A percentile compares a stretch with the other conserved stretches of the same genome.
Conservation (phyloP, 306 rosid species). For the Cucurbita argyrosperma region DNA sequence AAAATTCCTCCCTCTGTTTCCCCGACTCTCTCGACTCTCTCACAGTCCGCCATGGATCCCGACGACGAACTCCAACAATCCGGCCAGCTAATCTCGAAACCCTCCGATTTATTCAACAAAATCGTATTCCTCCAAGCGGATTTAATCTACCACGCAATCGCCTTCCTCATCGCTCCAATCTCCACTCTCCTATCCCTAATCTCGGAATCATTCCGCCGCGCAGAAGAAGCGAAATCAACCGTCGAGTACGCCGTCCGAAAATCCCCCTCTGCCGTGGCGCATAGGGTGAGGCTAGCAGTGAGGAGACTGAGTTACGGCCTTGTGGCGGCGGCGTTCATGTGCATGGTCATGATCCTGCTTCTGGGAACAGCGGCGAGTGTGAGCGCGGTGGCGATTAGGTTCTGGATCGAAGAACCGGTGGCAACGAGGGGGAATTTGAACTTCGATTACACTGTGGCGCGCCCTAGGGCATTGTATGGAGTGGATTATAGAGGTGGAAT, state of each 20-base stretch:
- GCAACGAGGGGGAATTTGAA: slow-evolving; percentile 29
- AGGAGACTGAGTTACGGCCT: slow-evolving; percentile 39
- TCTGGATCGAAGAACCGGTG: slow-evolving; percentile 62
- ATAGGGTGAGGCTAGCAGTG: slow-evolving; percentile 8
- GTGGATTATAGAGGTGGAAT: background rate
- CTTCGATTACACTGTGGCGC: slow-evolving; percentile 54
- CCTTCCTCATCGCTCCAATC: slow-evolving; percentile 27
- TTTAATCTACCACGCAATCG: slow-evolving; percentile 28
- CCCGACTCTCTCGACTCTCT: no score
- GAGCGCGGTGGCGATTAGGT: slow-evolving; percentile 38
- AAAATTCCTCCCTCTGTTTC: background rate
- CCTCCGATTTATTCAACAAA: slow-evolving; percentile 26
- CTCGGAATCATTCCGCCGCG: slow-evolving; percentile 31
- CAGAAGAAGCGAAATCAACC: slow-evolving; percentile 18
- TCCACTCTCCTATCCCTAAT: slow-evolving; percentile 16
- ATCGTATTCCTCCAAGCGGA: slow-evolving; percentile 29
- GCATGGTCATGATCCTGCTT: slow-evolving; percentile 31
- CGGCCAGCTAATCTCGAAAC: slow-evolving; percentile 13
- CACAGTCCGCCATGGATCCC: background rate
- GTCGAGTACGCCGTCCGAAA: slow-evolving; percentile 25
- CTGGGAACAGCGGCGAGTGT: slow-evolving; percentile 26
- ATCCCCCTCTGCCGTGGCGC: slow-evolving; percentile 19
- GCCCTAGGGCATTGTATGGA: slow-evolving; percentile 41
- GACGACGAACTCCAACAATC: slow-evolving; percentile 3
- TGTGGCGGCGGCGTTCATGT: slow-evolving; percentile 37